Percentiles rank a stretch among this genome's conserved stretches.
Evolutionary conservation across 257 asterid species (phyloP).

Genomic region (Thymus quinquecostatus): DNA sequence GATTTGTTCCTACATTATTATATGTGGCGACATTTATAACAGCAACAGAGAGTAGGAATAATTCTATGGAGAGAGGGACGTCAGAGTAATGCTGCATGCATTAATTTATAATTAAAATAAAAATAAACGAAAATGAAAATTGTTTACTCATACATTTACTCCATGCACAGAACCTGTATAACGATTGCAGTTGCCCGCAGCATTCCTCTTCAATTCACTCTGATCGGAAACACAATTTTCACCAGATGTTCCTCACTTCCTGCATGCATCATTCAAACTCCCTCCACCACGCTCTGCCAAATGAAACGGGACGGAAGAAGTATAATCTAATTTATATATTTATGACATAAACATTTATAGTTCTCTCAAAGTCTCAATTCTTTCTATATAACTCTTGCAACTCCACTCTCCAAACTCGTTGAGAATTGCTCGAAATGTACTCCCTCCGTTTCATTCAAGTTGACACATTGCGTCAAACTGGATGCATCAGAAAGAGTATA

Average conservation of each 20-base stretch:
- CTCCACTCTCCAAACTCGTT: no score
- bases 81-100: not conserved
- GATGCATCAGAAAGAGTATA: no score
- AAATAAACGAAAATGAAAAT: not conserved
- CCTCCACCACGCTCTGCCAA: no score
- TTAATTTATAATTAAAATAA: not conserved
- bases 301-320: no score
- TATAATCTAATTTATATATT: no score
- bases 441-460: no score
- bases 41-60: constrained; percentile 19
- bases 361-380: no score
- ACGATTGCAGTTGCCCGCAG: constrained; percentile 19
- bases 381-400: no score
- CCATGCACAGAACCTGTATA: constrained; percentile 14
- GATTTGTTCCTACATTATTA: no score
- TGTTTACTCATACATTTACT: constrained; percentile 1
- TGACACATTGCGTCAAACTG: no score
- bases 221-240: not conserved
- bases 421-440: no score
- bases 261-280: not conserved
- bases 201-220: not conserved
- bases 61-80: constrained; percentile 3
- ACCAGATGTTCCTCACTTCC: constrained; percentile 1
- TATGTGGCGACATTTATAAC: not conserved
- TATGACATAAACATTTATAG: no score